Base-by-base conservation (phyloP, 164 flowering plant species). In the Berberis thunbergii region DNA sequence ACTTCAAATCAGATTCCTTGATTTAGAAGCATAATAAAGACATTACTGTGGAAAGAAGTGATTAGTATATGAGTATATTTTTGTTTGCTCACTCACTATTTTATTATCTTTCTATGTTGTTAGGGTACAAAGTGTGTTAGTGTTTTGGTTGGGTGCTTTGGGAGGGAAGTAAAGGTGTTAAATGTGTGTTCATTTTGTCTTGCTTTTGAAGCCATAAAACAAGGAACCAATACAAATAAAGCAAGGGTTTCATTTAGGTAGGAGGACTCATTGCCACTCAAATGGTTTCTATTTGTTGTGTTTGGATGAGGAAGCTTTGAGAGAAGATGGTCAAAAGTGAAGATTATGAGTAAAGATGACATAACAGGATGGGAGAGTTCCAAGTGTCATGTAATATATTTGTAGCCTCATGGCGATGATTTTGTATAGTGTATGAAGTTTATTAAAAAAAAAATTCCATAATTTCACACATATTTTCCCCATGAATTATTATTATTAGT, bases 151-250 rank as follows among this genome's bases (percentile, higher is more conserved):
- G 84, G 84, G 73, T 82, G 91, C 79, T 86, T 86, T 89, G 81
- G 73, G 78, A 78, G 72, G 72, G 83, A 89, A 89, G 96, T 89
- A 89, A 86, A 83, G 90, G 78, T 73, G 78, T 69, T 66, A 72
- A 26, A 57, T 59, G 64, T 9, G 54, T 75, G 26, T 62, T 76
- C 77, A 80, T 67, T 79, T 75, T 84, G 78, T 74, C 89, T 88
- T 88, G 87, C 70, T 70, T 4, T 70, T 26, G 44, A 87, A 87
- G 95, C 78, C 26, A 26, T 26, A 56, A 76, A 64, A 70, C 68
- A 57, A 70, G 59, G n/a, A 60, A 42, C 64, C 41, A 41, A 41
- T n/a, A 53, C 43, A 54, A 48, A 26, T 49, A 60, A 49, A 42
- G 64, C 6, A 3, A 6, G 49, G 12, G 45, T 40, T 54, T 69